Evolutionary conservation across 1,284 basidiomycete species (phyloP).

Genomic region (Fomitopsis palustris): DNA sequence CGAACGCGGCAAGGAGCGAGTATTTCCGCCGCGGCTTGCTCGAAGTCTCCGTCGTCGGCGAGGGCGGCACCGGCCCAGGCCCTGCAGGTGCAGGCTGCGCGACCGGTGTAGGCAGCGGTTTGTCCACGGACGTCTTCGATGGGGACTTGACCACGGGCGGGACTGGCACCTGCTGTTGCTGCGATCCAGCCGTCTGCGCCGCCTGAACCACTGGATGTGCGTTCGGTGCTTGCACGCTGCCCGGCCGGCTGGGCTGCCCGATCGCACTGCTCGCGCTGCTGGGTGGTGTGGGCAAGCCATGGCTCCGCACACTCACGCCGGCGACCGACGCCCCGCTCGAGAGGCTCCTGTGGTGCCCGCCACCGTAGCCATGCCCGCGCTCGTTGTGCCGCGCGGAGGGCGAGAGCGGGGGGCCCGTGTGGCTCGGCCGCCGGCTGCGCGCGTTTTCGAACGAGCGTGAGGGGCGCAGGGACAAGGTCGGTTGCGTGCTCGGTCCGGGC

Average conservation of each 20-base stretch:
- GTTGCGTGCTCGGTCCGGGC: not conserved
- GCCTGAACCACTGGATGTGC: not conserved
- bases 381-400: not conserved
- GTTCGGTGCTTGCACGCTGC: not conserved
- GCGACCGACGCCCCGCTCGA: not conserved
- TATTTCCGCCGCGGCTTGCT: constrained; percentile 18
- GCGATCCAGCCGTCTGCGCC: not conserved
- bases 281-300: not conserved
- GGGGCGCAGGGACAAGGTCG: not conserved
- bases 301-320: not conserved
- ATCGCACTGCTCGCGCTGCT: constrained; percentile 1
- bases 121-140: not conserved
- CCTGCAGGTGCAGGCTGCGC: not conserved
- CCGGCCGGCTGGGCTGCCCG: not conserved
- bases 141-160: not conserved
- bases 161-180: not conserved
- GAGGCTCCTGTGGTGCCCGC: not conserved
- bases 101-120: not conserved
- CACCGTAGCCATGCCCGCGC: not conserved
- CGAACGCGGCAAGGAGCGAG: constrained; percentile 22
- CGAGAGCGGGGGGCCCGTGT: not conserved
- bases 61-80: not conserved
- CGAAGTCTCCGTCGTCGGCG: constrained; percentile 4
- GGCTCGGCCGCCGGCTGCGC: not conserved
- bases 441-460: not conserved